Base-by-base conservation (phyloP, 73 alveolate genomes). In the Paraurostyla sp. region DNA sequence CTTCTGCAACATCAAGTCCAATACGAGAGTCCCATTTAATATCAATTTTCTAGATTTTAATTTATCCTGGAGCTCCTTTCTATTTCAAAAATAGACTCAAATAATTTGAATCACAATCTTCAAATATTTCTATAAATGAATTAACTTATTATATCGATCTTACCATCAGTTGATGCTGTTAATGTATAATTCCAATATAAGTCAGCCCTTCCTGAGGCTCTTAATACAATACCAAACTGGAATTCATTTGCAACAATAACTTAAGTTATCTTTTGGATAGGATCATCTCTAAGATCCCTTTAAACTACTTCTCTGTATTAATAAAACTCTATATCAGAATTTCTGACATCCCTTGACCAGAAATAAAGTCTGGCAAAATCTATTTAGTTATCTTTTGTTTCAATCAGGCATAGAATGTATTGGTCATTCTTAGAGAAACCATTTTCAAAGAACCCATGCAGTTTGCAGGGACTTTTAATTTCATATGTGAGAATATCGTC, bases 371-470 rank as follows among this genome's bases (percentile, higher is more conserved):
- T 42, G 1, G 68, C 6, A 38, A 45, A 73, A 46, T 73, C 86
- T 23, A 73, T 73, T 46, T 73, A 43, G 32, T 73, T 73, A 38
- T 73, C 86, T 18, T 15, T 25, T 4, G 86, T 73, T 73, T 73
- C 86, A 13, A 73, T 49, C 49, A 45, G 6, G 49, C 65, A 49
- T 50, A 73, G 41, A 23, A 73, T 49, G 33, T 73, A 73, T 18
- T 40, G 3, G 22, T 49, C 86, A 46, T 48, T 48, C 7, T 20
- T 0, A 1, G 86, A 73, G 52, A 48, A 49, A 1, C 65, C 51
- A 73, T 73, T 73, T 25, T 73, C 86, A 25, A 73, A 48, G 71
- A 73, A 73, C 3, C 86, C 86, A 45, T 73, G 86, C 16, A 73
- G 65, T 49, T 45, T 73, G 27, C 71, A 48, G 20, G 49, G 41